A percentile compares a stretch with the other conserved stretches of the same genome.
Conservation (phyloP, 1,284 basidiomycete genomes). For the Malassezia pachydermatis region DNA sequence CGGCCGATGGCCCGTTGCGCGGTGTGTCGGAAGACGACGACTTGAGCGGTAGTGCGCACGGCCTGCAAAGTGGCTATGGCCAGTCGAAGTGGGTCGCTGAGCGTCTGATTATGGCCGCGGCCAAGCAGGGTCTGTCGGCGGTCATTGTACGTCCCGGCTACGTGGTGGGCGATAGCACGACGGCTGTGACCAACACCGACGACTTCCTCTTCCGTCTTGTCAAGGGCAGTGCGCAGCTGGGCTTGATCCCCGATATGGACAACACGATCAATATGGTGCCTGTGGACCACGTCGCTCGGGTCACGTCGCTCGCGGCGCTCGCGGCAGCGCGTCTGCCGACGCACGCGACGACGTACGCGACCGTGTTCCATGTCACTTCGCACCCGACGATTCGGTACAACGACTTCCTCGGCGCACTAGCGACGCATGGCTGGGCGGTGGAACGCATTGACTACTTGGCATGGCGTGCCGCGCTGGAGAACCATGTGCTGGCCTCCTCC, state of each 20-base stretch:
- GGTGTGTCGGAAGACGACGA: slow-evolving; percentile 82
- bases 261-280: slow-evolving; percentile 98
- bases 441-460: slow-evolving; percentile 74
- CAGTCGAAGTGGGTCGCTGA: slow-evolving; percentile 99
- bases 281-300: slow-evolving; percentile 86
- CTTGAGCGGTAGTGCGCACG: slow-evolving; percentile 69
- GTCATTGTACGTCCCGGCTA: slow-evolving; percentile 89
- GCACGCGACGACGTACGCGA: slow-evolving; percentile 50
- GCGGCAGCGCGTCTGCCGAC: slow-evolving; percentile 19
- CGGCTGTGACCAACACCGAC: slow-evolving; percentile 86
- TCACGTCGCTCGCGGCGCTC: slow-evolving; percentile 53
- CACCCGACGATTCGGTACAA: slow-evolving; percentile 83
- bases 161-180: slow-evolving; percentile 78
- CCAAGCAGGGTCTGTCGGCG: slow-evolving; percentile 71
- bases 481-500: slow-evolving; percentile 64
- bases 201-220: slow-evolving; percentile 98
- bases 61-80: slow-evolving; percentile 83
- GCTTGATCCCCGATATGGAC: slow-evolving; percentile 90
- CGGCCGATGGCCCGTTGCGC: not conserved
- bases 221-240: slow-evolving; percentile 93
- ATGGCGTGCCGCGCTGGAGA: slow-evolving; percentile 85
- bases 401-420: slow-evolving; percentile 66
- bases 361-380: slow-evolving; percentile 80
- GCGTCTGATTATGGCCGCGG: slow-evolving; percentile 82
- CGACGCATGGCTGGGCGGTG: slow-evolving; percentile 70